These are phyloP conservation scores for Kwoniella dejecticola DNA, from an alignment of 768 basidiomycete genomes.

Conservation along the genomic window DNA sequence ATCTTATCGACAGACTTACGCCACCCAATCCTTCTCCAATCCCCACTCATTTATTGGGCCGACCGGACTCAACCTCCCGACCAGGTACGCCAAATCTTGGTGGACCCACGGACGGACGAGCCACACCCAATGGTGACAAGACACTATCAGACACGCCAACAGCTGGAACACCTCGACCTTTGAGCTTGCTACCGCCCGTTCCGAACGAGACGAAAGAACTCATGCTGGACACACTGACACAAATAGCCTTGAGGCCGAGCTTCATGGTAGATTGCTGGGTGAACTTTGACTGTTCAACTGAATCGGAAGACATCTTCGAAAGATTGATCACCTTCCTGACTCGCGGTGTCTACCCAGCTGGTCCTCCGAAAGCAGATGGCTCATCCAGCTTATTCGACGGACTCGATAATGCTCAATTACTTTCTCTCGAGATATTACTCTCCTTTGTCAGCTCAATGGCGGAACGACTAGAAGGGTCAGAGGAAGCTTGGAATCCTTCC, in stretches of 20 bases:
- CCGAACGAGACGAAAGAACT: slow-evolving; percentile 84
- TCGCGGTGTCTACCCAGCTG: slow-evolving; percentile 77
- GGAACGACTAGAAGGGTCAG: slow-evolving; percentile 61
- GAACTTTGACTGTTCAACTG: slow-evolving; percentile 96
- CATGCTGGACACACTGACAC: slow-evolving; percentile 81
- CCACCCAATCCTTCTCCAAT: slow-evolving; percentile 55
- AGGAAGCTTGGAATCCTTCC: slow-evolving; percentile 65
- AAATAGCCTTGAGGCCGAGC: slow-evolving; percentile 76
- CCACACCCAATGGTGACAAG: slow-evolving; percentile 59
- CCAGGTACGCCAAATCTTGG: slow-evolving; percentile 33
- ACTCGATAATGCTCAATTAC: slow-evolving; percentile 71
- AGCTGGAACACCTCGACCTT: slow-evolving; percentile 54
- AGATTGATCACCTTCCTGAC: slow-evolving; percentile 78
- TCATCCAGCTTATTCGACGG: slow-evolving; percentile 60
- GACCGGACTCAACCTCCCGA: slow-evolving; percentile 21
- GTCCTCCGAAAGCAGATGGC: slow-evolving; percentile 64
- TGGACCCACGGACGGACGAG: slow-evolving; percentile 55
- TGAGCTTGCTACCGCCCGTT: slow-evolving; percentile 63
- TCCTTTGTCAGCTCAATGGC: slow-evolving; percentile 88
- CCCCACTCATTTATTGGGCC: slow-evolving; percentile 33
- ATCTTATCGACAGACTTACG: slow-evolving; percentile 86
- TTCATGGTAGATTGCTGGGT: slow-evolving; percentile 95
- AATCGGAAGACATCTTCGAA: slow-evolving; percentile 95
- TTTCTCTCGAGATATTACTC: slow-evolving; percentile 84
- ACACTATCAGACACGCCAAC: slow-evolving; percentile 52